A percentile compares a stretch with the other conserved stretches of the same genome.
Conservation (phyloP, 2,329 filamentous ascomycete species). For the Exophiala bonariae region DNA sequence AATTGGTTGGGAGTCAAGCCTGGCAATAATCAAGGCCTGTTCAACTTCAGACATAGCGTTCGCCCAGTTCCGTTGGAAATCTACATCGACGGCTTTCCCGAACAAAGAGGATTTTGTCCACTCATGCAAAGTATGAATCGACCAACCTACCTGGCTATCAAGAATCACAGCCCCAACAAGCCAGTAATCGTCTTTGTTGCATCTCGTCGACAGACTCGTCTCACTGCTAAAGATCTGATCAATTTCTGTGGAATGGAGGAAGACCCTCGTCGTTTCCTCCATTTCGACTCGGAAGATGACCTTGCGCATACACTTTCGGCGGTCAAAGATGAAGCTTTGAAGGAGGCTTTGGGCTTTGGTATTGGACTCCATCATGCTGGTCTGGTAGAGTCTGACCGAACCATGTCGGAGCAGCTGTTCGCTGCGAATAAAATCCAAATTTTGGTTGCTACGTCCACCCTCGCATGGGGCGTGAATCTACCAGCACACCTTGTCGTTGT, state of each 20-base stretch:
- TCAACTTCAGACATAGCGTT: constrained; percentile 97
- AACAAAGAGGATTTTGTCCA: constrained; percentile 91
- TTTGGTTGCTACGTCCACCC: constrained; percentile 88
- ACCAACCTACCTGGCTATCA: constrained; percentile 93
- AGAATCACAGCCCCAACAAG: constrained; percentile 92
- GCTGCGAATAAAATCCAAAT: constrained; percentile 98
- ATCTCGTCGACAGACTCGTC: constrained; percentile 86
- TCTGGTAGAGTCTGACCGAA: constrained; percentile 89
- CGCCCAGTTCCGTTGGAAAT: constrained; percentile 93
- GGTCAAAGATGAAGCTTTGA: constrained; percentile 89
- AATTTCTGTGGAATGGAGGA: constrained; percentile 99
- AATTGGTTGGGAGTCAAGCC: constrained; percentile 98
- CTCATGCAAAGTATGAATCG: constrained; percentile 99
- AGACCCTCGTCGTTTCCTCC: constrained; percentile 87
- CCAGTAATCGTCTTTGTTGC: constrained; percentile 98
- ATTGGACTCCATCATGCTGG: constrained; percentile 97
- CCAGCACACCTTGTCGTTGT: constrained; percentile 96
- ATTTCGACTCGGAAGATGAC: constrained; percentile 87
- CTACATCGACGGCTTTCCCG: constrained; percentile 96
- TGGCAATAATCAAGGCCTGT: constrained; percentile 61
- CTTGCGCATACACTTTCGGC: constrained; percentile 81
- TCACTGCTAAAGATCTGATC: constrained; percentile 94
- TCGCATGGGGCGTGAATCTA: constrained; percentile 97
- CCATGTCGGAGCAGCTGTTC: constrained; percentile 90
- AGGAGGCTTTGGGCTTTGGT: constrained; percentile 93